Percentiles rank a stretch among this genome's conserved stretches.
Evolutionary conservation across 305 asterid genomes (phyloP).

Genomic region (Petunia hybrid): DNA sequence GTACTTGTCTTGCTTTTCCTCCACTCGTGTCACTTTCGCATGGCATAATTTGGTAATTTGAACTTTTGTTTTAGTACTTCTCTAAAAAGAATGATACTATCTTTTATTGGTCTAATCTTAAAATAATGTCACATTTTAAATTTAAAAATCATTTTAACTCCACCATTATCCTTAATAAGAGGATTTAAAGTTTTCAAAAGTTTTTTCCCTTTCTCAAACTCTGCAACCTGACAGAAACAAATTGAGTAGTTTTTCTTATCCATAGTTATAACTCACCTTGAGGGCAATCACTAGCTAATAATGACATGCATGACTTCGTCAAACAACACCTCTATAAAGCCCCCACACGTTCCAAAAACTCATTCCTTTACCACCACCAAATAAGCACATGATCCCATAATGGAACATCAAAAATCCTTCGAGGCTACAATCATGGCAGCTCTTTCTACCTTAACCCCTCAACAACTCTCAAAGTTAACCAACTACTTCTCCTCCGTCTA

Average conservation of each 20-base stretch:
- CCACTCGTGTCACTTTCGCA: neutral
- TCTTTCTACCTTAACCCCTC: conserved; percentile 63
- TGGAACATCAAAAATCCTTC: conserved; percentile 50
- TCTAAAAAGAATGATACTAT: too few relatives aligned
- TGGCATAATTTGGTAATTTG: neutral
- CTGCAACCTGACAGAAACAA: too few relatives aligned
- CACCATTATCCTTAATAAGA: too few relatives aligned
- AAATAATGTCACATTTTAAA: too few relatives aligned
- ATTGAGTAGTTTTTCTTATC: too few relatives aligned
- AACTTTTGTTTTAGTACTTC: too few relatives aligned
- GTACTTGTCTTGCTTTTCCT: neutral
- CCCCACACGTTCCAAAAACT: conserved; percentile 31
- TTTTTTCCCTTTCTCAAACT: too few relatives aligned
- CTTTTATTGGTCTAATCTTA: too few relatives aligned
- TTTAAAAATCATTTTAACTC: too few relatives aligned
- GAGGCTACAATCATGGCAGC: conserved; percentile 65
- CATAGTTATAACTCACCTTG: neutral
- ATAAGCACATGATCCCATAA: conserved; percentile 50
- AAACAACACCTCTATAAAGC: conserved; percentile 31
- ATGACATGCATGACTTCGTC: conserved; percentile 23
- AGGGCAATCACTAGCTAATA: neutral
- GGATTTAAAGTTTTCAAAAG: too few relatives aligned
- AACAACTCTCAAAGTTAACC: conserved; percentile 61
- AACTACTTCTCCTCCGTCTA: conserved; percentile 66
- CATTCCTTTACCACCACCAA: conserved; percentile 14